Evolutionary conservation across 805 yeast species (phyloP).

Genomic region (Starmerella lactis-condensi): DNA sequence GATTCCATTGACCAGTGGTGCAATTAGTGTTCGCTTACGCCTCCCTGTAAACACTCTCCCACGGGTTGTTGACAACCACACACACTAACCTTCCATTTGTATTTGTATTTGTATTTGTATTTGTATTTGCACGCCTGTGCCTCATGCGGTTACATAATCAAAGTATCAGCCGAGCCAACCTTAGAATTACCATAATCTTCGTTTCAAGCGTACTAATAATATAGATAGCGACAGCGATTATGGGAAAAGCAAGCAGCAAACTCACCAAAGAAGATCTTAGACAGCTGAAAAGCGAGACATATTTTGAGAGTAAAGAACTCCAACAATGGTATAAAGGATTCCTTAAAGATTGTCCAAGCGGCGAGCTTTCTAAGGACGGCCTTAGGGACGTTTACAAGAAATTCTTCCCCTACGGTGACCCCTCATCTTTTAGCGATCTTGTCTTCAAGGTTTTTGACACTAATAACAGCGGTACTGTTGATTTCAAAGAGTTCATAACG

Average conservation of each 20-base stretch:
- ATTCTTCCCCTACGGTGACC: slow-evolving; percentile 96
- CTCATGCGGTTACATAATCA: too few relatives aligned
- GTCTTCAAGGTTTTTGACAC: slow-evolving; percentile 79
- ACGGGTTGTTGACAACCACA: too few relatives aligned
- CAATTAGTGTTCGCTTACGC: too few relatives aligned
- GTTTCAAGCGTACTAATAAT: too few relatives aligned
- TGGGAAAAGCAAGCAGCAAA: slow-evolving; percentile 94
- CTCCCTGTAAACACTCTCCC: too few relatives aligned
- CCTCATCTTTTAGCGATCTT: slow-evolving; percentile 72
- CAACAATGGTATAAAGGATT: slow-evolving; percentile 99
- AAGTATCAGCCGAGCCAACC: too few relatives aligned
- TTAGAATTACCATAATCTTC: too few relatives aligned
- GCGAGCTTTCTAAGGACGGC: slow-evolving; percentile 70
- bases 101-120: too few relatives aligned
- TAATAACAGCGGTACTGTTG: slow-evolving; percentile 62
- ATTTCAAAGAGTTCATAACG: slow-evolving; percentile 79
- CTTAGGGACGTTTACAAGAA: slow-evolving; percentile 85
- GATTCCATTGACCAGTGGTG: too few relatives aligned
- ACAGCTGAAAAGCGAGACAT: slow-evolving; percentile 65
- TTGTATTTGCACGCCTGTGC: too few relatives aligned
- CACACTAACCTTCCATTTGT: too few relatives aligned
- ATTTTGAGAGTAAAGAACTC: slow-evolving; percentile 79
- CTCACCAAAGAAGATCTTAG: slow-evolving; percentile 77
- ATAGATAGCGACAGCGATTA: too few relatives aligned
- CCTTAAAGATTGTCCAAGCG: slow-evolving; percentile 79